Evolutionary conservation across 1,139 yeast genomes (phyloP).

Genomic region (Komagataea norvegica): DNA sequence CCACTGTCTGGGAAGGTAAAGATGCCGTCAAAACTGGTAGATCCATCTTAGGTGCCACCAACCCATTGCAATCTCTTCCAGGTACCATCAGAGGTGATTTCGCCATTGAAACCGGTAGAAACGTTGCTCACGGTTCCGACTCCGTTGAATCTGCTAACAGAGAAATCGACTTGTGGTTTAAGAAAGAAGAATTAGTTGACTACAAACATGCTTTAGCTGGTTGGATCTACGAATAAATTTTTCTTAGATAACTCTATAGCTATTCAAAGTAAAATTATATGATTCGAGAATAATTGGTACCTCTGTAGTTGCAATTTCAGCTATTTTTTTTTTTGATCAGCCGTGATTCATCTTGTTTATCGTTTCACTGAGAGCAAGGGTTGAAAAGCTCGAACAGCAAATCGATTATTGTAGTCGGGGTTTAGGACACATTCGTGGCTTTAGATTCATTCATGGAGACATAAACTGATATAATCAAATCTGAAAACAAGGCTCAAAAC

Average conservation of each 20-base stretch:
- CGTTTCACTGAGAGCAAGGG: constrained; percentile 2
- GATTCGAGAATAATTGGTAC: no score
- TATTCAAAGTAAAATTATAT: not conserved
- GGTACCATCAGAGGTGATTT: constrained; percentile 99
- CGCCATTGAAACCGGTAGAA: constrained; percentile 97
- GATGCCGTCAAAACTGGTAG: constrained; percentile 99
- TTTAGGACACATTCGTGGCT: not conserved
- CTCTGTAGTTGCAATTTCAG: no score
- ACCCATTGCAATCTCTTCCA: constrained; percentile 95
- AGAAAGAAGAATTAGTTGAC: constrained; percentile 90
- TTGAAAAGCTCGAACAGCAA: constrained; percentile 3
- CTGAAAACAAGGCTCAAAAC: constrained; percentile 1
- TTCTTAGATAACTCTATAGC: not conserved
- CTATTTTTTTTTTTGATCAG: no score
- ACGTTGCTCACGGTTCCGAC: constrained; percentile 99
- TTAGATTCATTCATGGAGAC: no score
- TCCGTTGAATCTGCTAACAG: constrained; percentile 96
- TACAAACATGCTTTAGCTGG: constrained; percentile 81
- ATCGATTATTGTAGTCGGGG: constrained; percentile 1
- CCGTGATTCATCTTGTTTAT: not conserved
- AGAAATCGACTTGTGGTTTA: constrained; percentile 98
- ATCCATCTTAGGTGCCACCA: constrained; percentile 96
- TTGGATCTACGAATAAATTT: constrained; percentile 87
- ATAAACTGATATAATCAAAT: not conserved
- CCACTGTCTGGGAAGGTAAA: constrained; percentile 99